Percentiles rank a stretch among this genome's conserved stretches.
These are phyloP conservation scores for cucumber (Cucumis sativus) DNA, from an alignment of 306 rosid species.

Conservation along the genomic window DNA sequence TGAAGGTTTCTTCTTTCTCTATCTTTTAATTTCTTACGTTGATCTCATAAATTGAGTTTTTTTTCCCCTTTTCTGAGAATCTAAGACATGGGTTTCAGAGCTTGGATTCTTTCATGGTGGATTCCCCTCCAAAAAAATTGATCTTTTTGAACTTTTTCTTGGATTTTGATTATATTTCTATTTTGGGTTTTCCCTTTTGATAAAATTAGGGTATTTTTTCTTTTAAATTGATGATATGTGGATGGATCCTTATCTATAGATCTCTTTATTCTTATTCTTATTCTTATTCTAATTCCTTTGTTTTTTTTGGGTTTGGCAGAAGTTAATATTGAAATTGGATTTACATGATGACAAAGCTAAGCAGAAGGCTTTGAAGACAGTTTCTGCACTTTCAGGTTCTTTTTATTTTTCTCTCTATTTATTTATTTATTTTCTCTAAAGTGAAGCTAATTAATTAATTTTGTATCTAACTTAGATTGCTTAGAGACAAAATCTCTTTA, in stretches of 20 bases:
- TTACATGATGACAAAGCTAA: slow-evolving; percentile 70
- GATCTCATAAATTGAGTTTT: neutral
- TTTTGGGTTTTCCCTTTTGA: neutral
- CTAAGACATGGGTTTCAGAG: neutral
- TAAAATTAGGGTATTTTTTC: neutral
- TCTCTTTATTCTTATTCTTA: neutral
- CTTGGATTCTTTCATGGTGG: neutral
- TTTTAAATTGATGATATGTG: neutral
- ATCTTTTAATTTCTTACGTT: neutral
- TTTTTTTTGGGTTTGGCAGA: slow-evolving; percentile 28
- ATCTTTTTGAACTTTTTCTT: neutral
- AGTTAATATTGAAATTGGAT: slow-evolving; percentile 62
- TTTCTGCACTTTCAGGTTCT: slow-evolving; percentile 67
- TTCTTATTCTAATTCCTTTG: neutral
- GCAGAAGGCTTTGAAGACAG: slow-evolving; percentile 82
- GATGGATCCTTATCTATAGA: neutral
- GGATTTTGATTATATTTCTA: neutral
- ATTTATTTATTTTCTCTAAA: neutral
- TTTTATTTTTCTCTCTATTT: neutral
- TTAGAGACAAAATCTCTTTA: neutral
- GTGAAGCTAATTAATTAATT: neutral
- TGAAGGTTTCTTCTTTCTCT: neutral
- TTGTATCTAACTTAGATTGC: neutral
- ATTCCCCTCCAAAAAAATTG: neutral
- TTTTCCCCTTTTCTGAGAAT: neutral